A percentile compares a stretch with the other conserved stretches of the same genome.
phyloP scores from a whole-genome alignment of 352 stramenopile genomes.

The Thraustotheca clavata region DNA sequence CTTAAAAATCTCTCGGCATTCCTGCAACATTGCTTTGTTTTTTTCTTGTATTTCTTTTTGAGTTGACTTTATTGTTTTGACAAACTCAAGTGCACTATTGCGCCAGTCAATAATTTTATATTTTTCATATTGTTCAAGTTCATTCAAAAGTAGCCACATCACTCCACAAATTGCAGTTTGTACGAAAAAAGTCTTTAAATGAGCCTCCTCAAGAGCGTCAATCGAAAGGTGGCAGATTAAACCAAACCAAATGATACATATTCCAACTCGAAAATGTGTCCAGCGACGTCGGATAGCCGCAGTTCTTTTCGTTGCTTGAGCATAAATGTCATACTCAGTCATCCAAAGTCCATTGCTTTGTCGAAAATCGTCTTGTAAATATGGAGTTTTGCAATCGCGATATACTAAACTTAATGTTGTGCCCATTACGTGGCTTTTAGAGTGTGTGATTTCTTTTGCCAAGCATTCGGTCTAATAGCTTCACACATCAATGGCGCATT shows the following conservation, averaged over 20 bases:
- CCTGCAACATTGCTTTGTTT: too few species aligned
- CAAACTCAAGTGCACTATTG: too few species aligned
- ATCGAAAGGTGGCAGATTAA: neutral
- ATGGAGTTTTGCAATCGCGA: neutral
- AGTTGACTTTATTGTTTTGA: too few species aligned
- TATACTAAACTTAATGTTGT: neutral
- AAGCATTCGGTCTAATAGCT: too few species aligned
- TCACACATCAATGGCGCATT: too few species aligned
- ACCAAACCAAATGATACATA: neutral
- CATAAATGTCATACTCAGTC: neutral
- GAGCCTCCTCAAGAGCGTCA: too few species aligned
- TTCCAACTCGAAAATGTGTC: neutral
- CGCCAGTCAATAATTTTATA: too few species aligned
- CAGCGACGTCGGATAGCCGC: neutral
- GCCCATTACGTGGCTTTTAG: too few species aligned
- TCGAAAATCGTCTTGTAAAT: neutral
- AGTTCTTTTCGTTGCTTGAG: neutral
- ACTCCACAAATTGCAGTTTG: neutral
- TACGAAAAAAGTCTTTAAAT: too few species aligned
- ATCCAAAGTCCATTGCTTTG: neutral
- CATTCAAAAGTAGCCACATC: neutral
- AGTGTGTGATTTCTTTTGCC: too few species aligned
- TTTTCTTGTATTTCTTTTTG: too few species aligned
- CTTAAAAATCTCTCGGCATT: too few species aligned
- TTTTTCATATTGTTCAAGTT: neutral